Evolutionary conservation across 257 asterid species (phyloP), one percentile per base, ranked within the genome.

Genomic region (Schizonepeta tenuifolia): DNA sequence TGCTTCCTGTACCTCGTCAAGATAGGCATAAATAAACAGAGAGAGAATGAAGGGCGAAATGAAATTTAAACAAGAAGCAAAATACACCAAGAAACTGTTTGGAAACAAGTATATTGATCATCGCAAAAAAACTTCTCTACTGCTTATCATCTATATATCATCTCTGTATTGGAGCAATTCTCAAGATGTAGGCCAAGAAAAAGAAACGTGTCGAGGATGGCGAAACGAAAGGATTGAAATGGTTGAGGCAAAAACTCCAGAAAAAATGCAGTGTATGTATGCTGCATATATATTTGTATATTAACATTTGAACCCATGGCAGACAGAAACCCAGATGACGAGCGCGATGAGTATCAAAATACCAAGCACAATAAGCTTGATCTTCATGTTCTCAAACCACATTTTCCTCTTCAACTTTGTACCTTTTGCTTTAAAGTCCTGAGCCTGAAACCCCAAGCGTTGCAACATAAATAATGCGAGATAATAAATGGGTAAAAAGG

Each of bases 381-480:
- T 77, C 84, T 87, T 86, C 90, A 87, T 80, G 31, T 87, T 87
- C 77, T 85, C 86, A 75, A 85, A 2, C 93, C 93, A 85, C 89
- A 87, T 80, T 71, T 82, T 82, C 56, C 83, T 71, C 75, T 77
- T 78, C 75, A 88, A 65, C 68, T 78, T 72, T 4, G 84, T 81
- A 56, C 95, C 95, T 26, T 85, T 84, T 31, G 83, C 82, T 73
- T 73, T 75, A 35, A 88, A 88, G 72, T 84, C 89, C 53, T 86
- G 91, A 1, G 95, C 95, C 91, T 88, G 87, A 73, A 76, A 56
- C 40, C 40, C 51, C 21, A 78, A 40, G 62, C 7, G 33, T 5
- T 5, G 46, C 13, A 63, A 64, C 71, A 20, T 50, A 28, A 41
- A 22, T 8, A 22, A 47, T 24, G 50, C 36, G 13, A 36, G 68